These are phyloP conservation scores for Butyriboletus appendiculatus DNA, from an alignment of 1,284 basidiomycete genomes.

Conservation along the genomic window DNA sequence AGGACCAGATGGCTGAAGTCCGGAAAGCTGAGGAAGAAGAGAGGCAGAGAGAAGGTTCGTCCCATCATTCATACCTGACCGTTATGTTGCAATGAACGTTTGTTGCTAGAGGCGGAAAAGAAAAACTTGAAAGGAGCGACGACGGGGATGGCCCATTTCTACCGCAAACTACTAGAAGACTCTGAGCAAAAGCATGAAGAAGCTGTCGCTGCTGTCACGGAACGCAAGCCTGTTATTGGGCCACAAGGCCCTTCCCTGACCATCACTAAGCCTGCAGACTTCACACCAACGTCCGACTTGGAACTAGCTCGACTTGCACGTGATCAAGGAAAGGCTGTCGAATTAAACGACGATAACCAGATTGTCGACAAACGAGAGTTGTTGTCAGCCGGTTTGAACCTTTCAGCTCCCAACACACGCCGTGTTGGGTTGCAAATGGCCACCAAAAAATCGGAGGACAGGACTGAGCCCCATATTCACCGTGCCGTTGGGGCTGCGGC, in stretches of 20 bases:
- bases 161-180: conserved; percentile 80
- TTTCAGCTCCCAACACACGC: conserved; percentile 79
- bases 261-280: conserved; percentile 68
- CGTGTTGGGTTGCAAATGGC: conserved; percentile 46
- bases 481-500: conserved; percentile 83
- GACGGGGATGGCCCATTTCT: conserved; percentile 86
- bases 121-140: conserved; percentile 59
- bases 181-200: conserved; percentile 82
- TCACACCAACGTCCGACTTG: conserved; percentile 62
- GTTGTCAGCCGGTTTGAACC: conserved; percentile 89
- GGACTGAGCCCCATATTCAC: conserved; percentile 48
- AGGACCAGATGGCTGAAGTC: conserved; percentile 94
- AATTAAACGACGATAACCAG: conserved; percentile 97
- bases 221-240: conserved; percentile 57
- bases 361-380: conserved; percentile 96
- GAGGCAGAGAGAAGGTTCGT: conserved; percentile 78
- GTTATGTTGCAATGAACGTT: neutral
- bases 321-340: conserved; percentile 83
- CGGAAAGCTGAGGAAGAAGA: conserved; percentile 91
- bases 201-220: conserved; percentile 70
- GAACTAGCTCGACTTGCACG: conserved; percentile 70
- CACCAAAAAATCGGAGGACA: conserved; percentile 27
- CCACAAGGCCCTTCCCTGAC: conserved; percentile 61
- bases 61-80: neutral
- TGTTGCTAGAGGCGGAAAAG: conserved; percentile 56